Conservation (phyloP, 2,329 filamentous ascomycete species). For the Escovopsis sp. region DNA sequence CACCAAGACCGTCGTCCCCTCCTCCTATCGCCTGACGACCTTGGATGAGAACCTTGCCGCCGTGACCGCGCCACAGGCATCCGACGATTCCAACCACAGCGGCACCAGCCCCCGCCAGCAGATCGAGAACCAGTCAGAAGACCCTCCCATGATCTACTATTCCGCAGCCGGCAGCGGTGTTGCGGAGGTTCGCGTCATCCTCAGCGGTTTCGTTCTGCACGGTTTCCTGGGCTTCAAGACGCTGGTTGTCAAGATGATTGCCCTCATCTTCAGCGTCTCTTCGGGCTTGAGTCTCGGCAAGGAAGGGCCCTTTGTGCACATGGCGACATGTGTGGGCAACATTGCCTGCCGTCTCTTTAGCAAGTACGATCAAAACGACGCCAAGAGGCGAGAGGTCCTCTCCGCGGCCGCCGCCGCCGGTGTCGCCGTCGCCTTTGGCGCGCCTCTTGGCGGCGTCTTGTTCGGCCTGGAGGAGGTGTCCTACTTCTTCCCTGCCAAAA, state of each 20-base stretch:
- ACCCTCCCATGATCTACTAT: conserved; percentile 78
- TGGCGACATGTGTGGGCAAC: conserved; percentile 88
- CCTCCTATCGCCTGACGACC: conserved; percentile 71
- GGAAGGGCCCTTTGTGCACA: conserved; percentile 93
- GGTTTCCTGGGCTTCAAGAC: conserved; percentile 86
- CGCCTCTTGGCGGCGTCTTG: conserved; percentile 71
- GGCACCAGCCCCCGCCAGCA: conserved; percentile 28
- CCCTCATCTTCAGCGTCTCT: conserved; percentile 73
- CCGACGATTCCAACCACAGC: conserved; percentile 28
- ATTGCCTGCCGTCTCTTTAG: conserved; percentile 85
- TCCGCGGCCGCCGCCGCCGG: conserved; percentile 85
- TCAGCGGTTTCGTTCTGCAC: conserved; percentile 95
- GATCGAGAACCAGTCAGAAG: conserved; percentile 20
- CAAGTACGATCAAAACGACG: conserved; percentile 91
- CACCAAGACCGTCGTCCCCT: conserved; percentile 91
- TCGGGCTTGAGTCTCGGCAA: conserved; percentile 91
- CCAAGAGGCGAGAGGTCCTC: conserved; percentile 83
- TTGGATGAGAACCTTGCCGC: conserved; percentile 87
- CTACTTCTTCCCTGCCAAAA: conserved; percentile 97
- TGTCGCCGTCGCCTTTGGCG: conserved; percentile 87
- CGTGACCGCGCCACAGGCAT: conserved; percentile 25
- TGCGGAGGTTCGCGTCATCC: conserved; percentile 90
- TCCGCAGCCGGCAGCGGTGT: conserved; percentile 92
- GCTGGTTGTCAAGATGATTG: conserved; percentile 68
- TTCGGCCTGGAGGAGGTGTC: conserved; percentile 92